Conservation (phyloP, 768 basidiomycete species). For the Naganishia randhawae region DNA sequence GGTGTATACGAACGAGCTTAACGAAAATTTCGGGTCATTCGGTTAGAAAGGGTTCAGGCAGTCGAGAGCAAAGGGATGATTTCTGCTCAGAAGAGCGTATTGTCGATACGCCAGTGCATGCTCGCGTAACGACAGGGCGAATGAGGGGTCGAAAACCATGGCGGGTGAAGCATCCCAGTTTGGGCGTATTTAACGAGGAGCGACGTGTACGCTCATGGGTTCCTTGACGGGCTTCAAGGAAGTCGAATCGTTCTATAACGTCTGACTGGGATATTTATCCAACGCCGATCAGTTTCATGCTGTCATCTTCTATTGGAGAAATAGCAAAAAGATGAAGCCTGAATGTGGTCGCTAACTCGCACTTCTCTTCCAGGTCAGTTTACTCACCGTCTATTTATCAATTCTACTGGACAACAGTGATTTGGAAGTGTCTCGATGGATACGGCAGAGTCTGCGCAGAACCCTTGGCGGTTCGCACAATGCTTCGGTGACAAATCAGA, state of each 20-base stretch:
- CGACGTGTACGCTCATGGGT: too few relatives aligned
- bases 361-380: not conserved
- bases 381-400: not conserved
- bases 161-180: too few relatives aligned
- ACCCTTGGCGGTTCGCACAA: conserved; percentile 90
- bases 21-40: not conserved
- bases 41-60: not conserved
- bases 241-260: too few relatives aligned
- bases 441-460: conserved; percentile 24
- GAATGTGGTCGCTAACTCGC: not conserved
- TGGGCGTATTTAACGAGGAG: too few relatives aligned
- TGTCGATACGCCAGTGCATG: not conserved
- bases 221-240: too few relatives aligned
- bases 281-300: too few relatives aligned
- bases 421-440: conserved; percentile 3
- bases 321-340: too few relatives aligned
- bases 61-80: not conserved
- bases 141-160: too few relatives aligned
- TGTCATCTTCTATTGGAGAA: too few relatives aligned
- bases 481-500: conserved; percentile 96
- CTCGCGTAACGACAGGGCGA: too few relatives aligned
- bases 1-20: not conserved
- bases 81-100: not conserved
- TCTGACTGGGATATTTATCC: too few relatives aligned
- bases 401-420: conserved; percentile 2